These are phyloP conservation scores for Mycena rosella DNA, from an alignment of 768 basidiomycete species.

Conservation along the genomic window DNA sequence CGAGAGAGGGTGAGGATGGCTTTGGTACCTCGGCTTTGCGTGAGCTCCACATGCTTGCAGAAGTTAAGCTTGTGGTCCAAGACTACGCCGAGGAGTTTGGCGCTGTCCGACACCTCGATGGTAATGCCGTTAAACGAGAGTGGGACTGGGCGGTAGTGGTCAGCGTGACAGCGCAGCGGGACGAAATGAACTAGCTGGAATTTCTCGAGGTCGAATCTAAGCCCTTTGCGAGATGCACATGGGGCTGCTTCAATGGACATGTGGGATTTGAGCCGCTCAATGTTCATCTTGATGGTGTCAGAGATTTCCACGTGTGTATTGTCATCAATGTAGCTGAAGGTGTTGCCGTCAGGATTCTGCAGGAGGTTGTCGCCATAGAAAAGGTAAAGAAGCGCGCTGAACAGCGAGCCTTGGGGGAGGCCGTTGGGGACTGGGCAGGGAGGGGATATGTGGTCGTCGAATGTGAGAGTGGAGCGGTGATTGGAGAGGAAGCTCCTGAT, in stretches of 20 bases:
- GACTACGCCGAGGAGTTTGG: neutral
- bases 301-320: neutral
- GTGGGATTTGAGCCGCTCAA: neutral
- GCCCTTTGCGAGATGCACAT: neutral
- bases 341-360: neutral
- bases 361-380: neutral
- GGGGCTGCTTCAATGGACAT: neutral
- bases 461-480: conserved; percentile 1
- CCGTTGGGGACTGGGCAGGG: neutral
- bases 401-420: conserved; percentile 12
- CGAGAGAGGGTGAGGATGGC: neutral
- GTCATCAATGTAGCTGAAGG: neutral
- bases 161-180: neutral
- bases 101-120: neutral
- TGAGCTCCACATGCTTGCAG: neutral
- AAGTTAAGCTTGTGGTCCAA: neutral
- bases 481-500: conserved; percentile 5
- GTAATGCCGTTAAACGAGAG: neutral
- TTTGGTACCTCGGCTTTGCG: neutral
- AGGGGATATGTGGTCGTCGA: conserved; percentile 8
- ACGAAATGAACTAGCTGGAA: neutral
- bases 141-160: neutral
- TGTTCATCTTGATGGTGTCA: neutral
- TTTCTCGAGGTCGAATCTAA: neutral
- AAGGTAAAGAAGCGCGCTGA: conserved; percentile 12